Evolutionary conservation across 306 rosid species (phyloP).

Genomic region (Rubus idaeus): DNA sequence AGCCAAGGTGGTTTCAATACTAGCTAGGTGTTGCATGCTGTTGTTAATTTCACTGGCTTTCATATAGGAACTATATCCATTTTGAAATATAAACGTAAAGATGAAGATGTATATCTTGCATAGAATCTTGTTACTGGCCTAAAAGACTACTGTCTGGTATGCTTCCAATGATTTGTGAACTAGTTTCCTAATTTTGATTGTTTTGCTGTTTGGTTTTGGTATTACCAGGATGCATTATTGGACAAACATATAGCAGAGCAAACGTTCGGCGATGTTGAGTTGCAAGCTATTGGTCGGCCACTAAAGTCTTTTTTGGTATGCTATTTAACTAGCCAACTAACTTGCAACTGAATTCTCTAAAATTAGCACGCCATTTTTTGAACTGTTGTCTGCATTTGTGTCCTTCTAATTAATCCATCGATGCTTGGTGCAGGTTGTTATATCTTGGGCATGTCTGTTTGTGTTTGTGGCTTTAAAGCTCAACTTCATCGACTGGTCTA

Average conservation of each 20-base stretch:
- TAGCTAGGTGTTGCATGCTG: too few relatives aligned
- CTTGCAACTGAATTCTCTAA: neutral
- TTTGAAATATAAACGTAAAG: too few relatives aligned
- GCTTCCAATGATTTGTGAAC: neutral
- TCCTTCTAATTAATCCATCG: constrained; percentile 9
- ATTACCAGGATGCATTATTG: constrained; percentile 70
- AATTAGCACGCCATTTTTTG: neutral
- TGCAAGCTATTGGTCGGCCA: constrained; percentile 55
- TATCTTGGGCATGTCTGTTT: constrained; percentile 67
- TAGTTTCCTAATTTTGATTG: neutral
- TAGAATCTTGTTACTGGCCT: neutral
- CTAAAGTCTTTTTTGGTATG: neutral
- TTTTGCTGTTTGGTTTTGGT: constrained; percentile 2
- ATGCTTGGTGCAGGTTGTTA: constrained; percentile 53
- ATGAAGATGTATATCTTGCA: too few relatives aligned
- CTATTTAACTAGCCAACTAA: neutral
- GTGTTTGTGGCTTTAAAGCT: constrained; percentile 54
- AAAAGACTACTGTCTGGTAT: neutral
- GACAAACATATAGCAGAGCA: constrained; percentile 67
- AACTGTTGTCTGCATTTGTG: neutral
- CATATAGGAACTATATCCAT: too few relatives aligned
- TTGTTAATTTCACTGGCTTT: too few relatives aligned
- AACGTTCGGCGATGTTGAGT: constrained; percentile 54
- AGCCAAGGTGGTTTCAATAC: neutral
- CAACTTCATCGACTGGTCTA: constrained; percentile 46